Conservation (phyloP, 2,329 filamentous ascomycete species). For the Diaporthe amygdali region DNA sequence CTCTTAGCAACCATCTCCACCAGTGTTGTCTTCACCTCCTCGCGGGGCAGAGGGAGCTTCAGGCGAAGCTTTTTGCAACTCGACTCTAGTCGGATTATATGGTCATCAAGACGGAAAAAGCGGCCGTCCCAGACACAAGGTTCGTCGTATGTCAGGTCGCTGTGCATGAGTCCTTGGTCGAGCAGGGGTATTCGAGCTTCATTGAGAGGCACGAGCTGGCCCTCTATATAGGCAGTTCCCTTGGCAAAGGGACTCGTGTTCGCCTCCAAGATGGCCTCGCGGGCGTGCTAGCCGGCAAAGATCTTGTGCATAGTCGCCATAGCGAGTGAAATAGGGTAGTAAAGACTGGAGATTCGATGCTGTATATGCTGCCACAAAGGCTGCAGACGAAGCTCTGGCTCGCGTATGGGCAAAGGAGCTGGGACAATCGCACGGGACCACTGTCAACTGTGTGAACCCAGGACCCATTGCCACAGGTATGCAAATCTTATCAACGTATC, state of each 20-base stretch:
- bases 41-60: slow-evolving; percentile 43
- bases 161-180: slow-evolving; percentile 58
- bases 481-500: slow-evolving; percentile 38
- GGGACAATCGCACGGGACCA: slow-evolving; percentile 51
- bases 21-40: slow-evolving; percentile 44
- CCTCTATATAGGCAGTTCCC: slow-evolving; percentile 49
- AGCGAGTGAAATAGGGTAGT: too few species aligned
- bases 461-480: slow-evolving; percentile 53
- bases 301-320: background rate
- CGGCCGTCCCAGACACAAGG: slow-evolving; percentile 56
- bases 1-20: slow-evolving; percentile 50
- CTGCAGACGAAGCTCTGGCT: slow-evolving; percentile 65
- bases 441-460: slow-evolving; percentile 65
- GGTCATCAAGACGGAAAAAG: slow-evolving; percentile 57
- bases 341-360: too few species aligned
- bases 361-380: slow-evolving; percentile 66
- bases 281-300: background rate
- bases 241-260: slow-evolving; percentile 45
- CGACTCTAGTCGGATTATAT: slow-evolving; percentile 47
- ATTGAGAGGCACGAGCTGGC: slow-evolving; percentile 46
- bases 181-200: slow-evolving; percentile 54
- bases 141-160: slow-evolving; percentile 58
- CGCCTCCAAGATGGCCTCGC: slow-evolving; percentile 18
- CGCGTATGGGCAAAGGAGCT: slow-evolving; percentile 66
- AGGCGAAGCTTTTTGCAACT: slow-evolving; percentile 53